A percentile compares a stretch with the other conserved stretches of the same genome.
phyloP scores from a whole-genome alignment of 1,284 basidiomycete genomes.

The Sparassis latifolia region DNA sequence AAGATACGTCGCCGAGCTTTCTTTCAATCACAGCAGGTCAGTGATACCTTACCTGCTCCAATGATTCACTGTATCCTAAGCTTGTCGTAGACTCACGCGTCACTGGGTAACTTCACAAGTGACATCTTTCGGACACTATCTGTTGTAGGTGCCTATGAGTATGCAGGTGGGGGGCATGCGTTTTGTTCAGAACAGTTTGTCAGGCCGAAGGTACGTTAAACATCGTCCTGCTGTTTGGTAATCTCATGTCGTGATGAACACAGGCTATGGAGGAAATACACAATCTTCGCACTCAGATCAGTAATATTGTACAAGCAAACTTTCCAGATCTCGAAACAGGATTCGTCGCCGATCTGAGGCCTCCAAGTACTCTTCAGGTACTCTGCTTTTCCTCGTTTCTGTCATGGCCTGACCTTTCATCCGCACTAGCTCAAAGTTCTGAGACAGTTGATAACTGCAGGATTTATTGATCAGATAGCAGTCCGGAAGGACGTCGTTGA shows the following conservation, averaged over 20 bases:
- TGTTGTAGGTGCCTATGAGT: constrained; percentile 95
- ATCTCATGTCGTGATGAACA: background rate
- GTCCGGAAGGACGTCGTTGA: constrained; percentile 82
- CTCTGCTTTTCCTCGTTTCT: constrained; percentile 5
- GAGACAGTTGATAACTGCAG: constrained; percentile 83
- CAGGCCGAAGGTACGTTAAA: constrained; percentile 66
- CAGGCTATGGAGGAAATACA: constrained; percentile 99
- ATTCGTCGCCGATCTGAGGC: constrained; percentile 56
- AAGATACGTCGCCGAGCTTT: constrained; percentile 66
- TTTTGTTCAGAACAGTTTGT: constrained; percentile 93
- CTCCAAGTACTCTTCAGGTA: constrained; percentile 75
- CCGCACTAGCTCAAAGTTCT: constrained; percentile 76
- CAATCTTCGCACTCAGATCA: constrained; percentile 91
- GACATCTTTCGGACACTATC: constrained; percentile 88
- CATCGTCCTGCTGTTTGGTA: background rate
- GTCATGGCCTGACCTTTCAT: background rate
- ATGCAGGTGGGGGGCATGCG: constrained; percentile 67
- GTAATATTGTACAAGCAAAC: constrained; percentile 69
- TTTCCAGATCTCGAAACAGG: constrained; percentile 58
- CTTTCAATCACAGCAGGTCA: constrained; percentile 75
- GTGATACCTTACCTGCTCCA: constrained; percentile 9
- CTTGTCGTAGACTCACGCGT: constrained; percentile 57
- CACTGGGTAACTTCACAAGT: constrained; percentile 79
- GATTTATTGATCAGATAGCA: constrained; percentile 95
- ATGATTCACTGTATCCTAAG: background rate